Percentiles rank a stretch among this genome's conserved stretches.
These are phyloP conservation scores for Gracilaria vermiculophylla DNA, from an alignment of 23 red algal genomes.

Conservation along the genomic window DNA sequence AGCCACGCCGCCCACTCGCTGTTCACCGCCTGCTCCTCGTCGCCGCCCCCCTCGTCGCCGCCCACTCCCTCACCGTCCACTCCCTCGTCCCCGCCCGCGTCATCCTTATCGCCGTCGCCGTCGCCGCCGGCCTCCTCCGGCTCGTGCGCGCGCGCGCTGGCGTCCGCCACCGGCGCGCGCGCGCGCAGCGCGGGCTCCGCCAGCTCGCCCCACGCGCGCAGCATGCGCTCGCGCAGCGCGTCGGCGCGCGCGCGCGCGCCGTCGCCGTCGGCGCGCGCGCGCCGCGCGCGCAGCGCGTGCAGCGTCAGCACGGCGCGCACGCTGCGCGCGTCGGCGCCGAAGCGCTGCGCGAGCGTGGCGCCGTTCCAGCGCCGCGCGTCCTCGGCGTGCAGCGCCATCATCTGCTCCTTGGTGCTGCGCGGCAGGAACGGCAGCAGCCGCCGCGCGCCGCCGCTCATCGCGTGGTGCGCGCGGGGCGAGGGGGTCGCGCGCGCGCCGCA, in stretches of 20 bases:
- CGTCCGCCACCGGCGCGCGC: neutral
- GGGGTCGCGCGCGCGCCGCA: too few relatives aligned
- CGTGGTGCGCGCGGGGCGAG: neutral
- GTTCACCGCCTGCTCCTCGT: neutral
- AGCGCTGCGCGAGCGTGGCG: slow-evolving; percentile 7
- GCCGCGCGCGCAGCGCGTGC: neutral
- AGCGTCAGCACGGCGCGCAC: neutral
- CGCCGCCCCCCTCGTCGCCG: neutral
- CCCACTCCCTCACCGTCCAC: neutral
- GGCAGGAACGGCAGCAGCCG: neutral
- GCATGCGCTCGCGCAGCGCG: neutral
- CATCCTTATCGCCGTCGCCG: neutral
- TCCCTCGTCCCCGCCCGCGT: neutral
- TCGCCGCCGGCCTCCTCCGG: neutral
- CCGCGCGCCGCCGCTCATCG: neutral
- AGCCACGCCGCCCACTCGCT: slow-evolving; percentile 9
- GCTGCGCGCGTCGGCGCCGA: neutral
- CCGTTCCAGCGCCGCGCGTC: slow-evolving; percentile 32
- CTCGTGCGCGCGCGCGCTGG: neutral
- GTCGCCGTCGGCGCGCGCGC: neutral
- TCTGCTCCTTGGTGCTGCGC: slow-evolving; percentile 31
- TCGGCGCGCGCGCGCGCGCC: neutral
- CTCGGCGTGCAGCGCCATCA: slow-evolving; percentile 32
- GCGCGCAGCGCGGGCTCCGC: neutral
- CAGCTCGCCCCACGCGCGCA: slow-evolving; percentile 4